These are phyloP conservation scores for Iris macrosiphon DNA, from an alignment of 106 monocot species.

Conservation along the genomic window DNA sequence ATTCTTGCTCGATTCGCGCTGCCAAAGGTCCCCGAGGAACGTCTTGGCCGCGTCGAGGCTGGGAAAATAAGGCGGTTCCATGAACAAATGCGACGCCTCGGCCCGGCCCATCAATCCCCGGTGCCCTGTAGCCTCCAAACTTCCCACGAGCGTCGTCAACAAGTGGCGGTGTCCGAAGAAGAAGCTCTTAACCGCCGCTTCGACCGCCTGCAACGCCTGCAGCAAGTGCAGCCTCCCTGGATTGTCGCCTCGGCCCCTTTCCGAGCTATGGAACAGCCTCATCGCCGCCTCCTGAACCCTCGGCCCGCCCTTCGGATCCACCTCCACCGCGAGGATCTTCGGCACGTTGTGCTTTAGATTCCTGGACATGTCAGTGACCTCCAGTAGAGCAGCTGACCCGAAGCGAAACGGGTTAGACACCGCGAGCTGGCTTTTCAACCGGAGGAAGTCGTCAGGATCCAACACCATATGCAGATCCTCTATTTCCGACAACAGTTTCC, in stretches of 20 bases:
- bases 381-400: conserved; percentile 46
- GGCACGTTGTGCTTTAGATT: conserved; percentile 58
- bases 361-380: conserved; percentile 30
- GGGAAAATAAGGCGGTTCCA: conserved; percentile 64
- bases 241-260: conserved; percentile 12
- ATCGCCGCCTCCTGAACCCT: conserved; percentile 80
- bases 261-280: conserved; percentile 45
- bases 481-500: conserved; percentile 59
- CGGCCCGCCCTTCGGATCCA: conserved; percentile 73
- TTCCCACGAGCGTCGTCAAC: conserved; percentile 57
- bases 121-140: conserved; percentile 42
- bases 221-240: conserved; percentile 46
- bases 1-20: too few species aligned
- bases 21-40: conserved; percentile 67
- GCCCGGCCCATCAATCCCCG: conserved; percentile 6
- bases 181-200: conserved; percentile 70
- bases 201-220: conserved; percentile 74
- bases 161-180: conserved; percentile 72
- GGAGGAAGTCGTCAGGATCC: conserved; percentile 83
- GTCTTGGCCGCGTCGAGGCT: conserved; percentile 89
- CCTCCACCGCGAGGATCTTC: conserved; percentile 62
- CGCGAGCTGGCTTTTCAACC: conserved; percentile 56
- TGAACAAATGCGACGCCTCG: conserved; percentile 32
- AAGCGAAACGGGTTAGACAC: conserved; percentile 46
- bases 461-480: conserved; percentile 68